Evolutionary conservation across 129 eudicot species (phyloP), one percentile per base, ranked within the genome.

Genomic region (Apium graveolens): DNA sequence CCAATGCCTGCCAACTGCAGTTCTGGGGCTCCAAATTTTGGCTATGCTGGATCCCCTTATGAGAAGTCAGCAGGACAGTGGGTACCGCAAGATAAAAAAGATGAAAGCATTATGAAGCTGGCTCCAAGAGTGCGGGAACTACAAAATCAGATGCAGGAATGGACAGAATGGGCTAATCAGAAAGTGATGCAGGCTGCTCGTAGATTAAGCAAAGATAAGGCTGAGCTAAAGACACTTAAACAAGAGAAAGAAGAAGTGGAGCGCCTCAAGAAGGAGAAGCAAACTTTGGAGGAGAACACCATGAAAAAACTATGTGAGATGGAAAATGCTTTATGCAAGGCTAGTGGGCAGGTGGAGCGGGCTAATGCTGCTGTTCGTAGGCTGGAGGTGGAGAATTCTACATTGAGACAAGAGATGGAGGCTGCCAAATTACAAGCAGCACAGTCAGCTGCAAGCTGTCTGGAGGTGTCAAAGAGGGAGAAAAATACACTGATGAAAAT

Each of bases 91-190:
- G 90, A 88, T 68, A 88, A 83, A 83, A 95, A 92, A 80, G 98
- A 91, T 75, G 93, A 91, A 84, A 86, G 87, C 82, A 85, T 92
- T 43, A 55, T 87, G 85, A 91, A 90, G 83, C 83, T 95, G 83
- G 86, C 85, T 77, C 91, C 96, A 11, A 87, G 92, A 83, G 89
- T 85, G 62, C 93, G 85, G 65, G 96, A 91, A 84, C 79, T 90
- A 80, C 92, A 95, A 86, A 86, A 83, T 86, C 97, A 88, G 86
- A 81, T 95, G 68, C 96, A 90, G 75, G 98, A 95, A 60, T 95
- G 98, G 98, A 91, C 97, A 4, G 97, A 95, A 74, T 95, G 98
- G 98, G 97, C 97, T 32, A 95, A 95, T 68, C 98, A 91, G 81
- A 95, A 90, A 86, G 98, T 95, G n/a, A 95, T 90, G 97, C 97